Conservation (phyloP, 768 basidiomycete species). For the Albatrellus ellisii region DNA sequence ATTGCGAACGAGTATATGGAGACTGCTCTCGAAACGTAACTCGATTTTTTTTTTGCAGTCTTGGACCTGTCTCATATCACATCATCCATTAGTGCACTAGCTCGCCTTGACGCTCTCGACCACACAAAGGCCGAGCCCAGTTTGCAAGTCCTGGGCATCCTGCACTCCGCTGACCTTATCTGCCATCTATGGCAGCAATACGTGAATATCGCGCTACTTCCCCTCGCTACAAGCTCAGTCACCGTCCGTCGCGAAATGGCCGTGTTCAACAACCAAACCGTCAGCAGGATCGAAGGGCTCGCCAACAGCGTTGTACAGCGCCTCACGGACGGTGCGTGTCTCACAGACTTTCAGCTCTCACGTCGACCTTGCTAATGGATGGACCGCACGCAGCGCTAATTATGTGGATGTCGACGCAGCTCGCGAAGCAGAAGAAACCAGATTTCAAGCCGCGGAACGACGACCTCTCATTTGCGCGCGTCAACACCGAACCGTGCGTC, state of each 20-base stretch:
- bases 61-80: background rate
- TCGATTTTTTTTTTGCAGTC: conserved; percentile 3
- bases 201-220: conserved; percentile 79
- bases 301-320: conserved; percentile 72
- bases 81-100: conserved; percentile 38
- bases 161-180: conserved; percentile 71
- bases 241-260: conserved; percentile 88
- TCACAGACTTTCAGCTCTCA: background rate
- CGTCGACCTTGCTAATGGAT: background rate
- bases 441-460: conserved; percentile 98
- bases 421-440: conserved; percentile 87
- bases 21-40: conserved; percentile 85
- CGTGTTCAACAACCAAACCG: conserved; percentile 79
- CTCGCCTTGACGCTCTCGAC: conserved; percentile 62
- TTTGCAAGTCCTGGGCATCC: conserved; percentile 47
- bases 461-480: conserved; percentile 85
- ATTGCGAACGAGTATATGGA: conserved; percentile 79
- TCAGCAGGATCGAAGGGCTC: conserved; percentile 74
- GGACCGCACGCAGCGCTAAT: conserved; percentile 39
- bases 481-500: conserved; percentile 88
- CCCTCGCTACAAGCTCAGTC: conserved; percentile 74
- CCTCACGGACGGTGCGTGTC: conserved; percentile 59
- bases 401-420: conserved; percentile 58
- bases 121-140: conserved; percentile 64
- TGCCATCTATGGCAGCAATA: conserved; percentile 98